phyloP scores from a whole-genome alignment of 106 monocot genomes.

The Xerophyta viscosa region DNA sequence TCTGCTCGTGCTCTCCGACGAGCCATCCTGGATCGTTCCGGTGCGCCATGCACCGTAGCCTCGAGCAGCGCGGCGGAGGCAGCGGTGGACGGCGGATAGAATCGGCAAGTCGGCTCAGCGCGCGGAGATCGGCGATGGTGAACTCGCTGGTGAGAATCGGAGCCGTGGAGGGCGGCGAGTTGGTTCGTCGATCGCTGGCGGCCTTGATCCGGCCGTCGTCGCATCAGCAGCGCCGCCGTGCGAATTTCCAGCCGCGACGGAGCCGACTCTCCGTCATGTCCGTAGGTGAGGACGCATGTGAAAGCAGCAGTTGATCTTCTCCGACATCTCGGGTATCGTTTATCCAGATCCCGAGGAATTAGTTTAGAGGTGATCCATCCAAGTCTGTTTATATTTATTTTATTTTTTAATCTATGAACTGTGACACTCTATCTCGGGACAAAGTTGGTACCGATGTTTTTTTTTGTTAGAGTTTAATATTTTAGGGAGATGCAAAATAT shows the following conservation, averaged over 20 bases:
- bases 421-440: no score
- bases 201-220: slow-evolving; percentile 30
- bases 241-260: slow-evolving; percentile 29
- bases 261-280: slow-evolving; percentile 32
- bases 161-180: slow-evolving; percentile 21
- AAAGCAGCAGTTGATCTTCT: no score
- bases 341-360: not conserved
- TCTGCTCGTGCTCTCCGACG: slow-evolving; percentile 42
- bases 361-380: no score
- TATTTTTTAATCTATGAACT: no score
- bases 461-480: no score
- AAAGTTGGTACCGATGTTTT: no score
- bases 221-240: slow-evolving; percentile 21
- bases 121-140: not conserved
- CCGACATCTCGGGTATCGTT: no score
- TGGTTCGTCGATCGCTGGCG: slow-evolving; percentile 17
- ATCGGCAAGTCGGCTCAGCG: not conserved
- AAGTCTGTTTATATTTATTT: no score
- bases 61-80: not conserved
- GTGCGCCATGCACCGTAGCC: slow-evolving; percentile 21
- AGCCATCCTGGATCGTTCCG: slow-evolving; percentile 42
- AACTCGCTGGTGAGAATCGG: slow-evolving; percentile 14
- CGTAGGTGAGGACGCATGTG: slow-evolving; percentile 6
- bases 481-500: no score
- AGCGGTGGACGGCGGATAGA: slow-evolving; percentile 3